Evolutionary conservation across 306 rosid species (phyloP).

Genomic region (Prunus campanulata): DNA sequence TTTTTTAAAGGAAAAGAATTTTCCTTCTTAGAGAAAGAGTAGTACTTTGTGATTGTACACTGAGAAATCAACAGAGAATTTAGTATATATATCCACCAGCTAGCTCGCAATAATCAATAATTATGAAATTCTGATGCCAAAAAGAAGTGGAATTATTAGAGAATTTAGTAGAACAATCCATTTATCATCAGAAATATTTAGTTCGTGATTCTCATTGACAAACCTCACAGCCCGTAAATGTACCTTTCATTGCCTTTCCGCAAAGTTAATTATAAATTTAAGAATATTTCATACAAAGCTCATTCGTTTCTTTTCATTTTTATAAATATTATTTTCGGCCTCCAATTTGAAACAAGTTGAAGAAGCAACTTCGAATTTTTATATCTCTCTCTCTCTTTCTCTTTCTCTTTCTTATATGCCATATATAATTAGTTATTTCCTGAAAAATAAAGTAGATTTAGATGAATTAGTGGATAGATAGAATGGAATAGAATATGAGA

Average conservation of each 20-base stretch:
- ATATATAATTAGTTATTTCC: slow-evolving; percentile 30
- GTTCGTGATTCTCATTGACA: slow-evolving; percentile 43
- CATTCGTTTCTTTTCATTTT: slow-evolving; percentile 29
- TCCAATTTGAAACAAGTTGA: slow-evolving; percentile 45
- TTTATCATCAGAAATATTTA: slow-evolving; percentile 24
- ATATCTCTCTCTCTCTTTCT: too few relatives aligned
- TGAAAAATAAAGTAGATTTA: slow-evolving; percentile 16
- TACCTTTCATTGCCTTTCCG: slow-evolving; percentile 59
- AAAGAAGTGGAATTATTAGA: slow-evolving; percentile 43
- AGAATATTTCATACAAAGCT: slow-evolving; percentile 54
- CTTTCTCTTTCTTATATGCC: neutral
- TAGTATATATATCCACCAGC: slow-evolving; percentile 6
- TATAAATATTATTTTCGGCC: slow-evolving; percentile 3
- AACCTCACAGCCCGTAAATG: slow-evolving; percentile 57
- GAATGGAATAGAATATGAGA: slow-evolving; percentile 41
- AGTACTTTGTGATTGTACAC: neutral
- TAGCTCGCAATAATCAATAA: slow-evolving; percentile 25
- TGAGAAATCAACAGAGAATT: neutral
- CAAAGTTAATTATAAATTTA: slow-evolving; percentile 34
- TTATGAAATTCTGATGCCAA: slow-evolving; percentile 34
- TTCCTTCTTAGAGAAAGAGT: slow-evolving; percentile 8
- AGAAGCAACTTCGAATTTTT: slow-evolving; percentile 24
- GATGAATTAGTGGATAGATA: slow-evolving; percentile 41
- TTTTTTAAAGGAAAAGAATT: neutral
- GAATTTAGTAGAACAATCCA: slow-evolving; percentile 52